These are phyloP conservation scores for Tylopilus rubrobrunneus DNA, from an alignment of 768 basidiomycete genomes.

Conservation along the genomic window DNA sequence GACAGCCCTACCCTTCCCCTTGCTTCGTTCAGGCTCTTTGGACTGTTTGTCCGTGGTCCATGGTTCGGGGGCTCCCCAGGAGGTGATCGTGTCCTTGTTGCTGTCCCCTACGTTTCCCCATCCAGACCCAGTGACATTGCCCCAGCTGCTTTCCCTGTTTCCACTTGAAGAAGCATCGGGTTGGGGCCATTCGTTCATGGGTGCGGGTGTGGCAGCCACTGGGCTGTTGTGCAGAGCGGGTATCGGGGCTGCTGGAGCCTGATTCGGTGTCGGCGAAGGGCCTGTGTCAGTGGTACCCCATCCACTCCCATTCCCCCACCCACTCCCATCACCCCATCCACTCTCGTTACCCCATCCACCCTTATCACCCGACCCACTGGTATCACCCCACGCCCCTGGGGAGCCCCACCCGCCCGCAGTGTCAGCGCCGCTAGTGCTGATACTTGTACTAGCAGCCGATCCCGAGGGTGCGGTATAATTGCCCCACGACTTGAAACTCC, in stretches of 20 bases:
- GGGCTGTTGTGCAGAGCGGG: neutral
- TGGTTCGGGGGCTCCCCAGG: constrained; percentile 7
- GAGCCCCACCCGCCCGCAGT: neutral
- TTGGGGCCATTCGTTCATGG: neutral
- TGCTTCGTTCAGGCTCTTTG: constrained; percentile 1
- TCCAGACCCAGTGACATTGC: neutral
- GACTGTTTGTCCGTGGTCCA: constrained; percentile 7
- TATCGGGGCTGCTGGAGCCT: neutral
- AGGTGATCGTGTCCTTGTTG: neutral
- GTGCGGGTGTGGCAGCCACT: neutral
- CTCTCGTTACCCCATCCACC: neutral
- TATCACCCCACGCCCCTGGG: neutral
- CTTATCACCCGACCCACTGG: neutral
- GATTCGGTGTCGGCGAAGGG: constrained; percentile 5
- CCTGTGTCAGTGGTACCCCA: constrained; percentile 6
- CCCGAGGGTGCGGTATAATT: neutral
- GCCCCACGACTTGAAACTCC: constrained; percentile 6
- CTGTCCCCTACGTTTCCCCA: constrained; percentile 1
- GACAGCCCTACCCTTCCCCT: constrained; percentile 9
- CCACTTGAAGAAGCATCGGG: neutral
- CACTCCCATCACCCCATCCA: constrained; percentile 5
- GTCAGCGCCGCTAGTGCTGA: neutral
- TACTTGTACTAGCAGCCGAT: neutral
- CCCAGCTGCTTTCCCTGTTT: neutral
- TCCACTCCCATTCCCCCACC: constrained; percentile 10